Evolutionary conservation across 768 basidiomycete genomes (phyloP), one percentile per base, ranked within the genome.

Genomic region (Cytidiella melzeri): DNA sequence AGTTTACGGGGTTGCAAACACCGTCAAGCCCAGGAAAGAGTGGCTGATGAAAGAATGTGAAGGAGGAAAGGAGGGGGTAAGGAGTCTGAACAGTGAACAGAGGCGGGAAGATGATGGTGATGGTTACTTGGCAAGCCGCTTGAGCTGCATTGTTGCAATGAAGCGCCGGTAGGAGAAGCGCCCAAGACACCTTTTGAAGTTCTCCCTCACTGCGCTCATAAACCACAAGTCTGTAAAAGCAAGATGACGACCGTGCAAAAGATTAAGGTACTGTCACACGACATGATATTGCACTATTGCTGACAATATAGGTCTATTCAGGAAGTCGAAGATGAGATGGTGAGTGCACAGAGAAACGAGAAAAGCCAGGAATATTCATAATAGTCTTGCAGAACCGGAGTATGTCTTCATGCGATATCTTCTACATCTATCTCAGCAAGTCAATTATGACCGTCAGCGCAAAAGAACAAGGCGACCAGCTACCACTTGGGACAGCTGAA

Each of bases 241-340:
- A 63, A 62, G 72, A 91, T 91, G 89, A 91, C 89, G 43, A 93
- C 90, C 55, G 73, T 93, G 54, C 90, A 92, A 68, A 92, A 92
- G 69, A 90, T 92, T 55, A 91, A 91, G 70, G 87, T 83, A 39
- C 28, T 63, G 55, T 34, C 41, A 21, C 12, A 43, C 26, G 23
- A 30, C 3, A 21, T n/a, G n/a, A n/a, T n/a, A n/a, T n/a, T n/a
- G n/a, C n/a, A n/a, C n/a, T n/a, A n/a, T n/a, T 43, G 54, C 30
- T 26, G 5, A 46, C 37, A 42, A 52, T 18, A 44, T 10, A 15
- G 47, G 48, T 52, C 50, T 48, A 36, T 44, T 7, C 52, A 91
- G 87, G 91, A 92, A 82, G 80, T 94, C 67, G 92, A 94, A 79
- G 90, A 92, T 89, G 92, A 93, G 70, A 93, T 93, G 93, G 90